Percentiles rank a stretch among this genome's conserved stretches.
phyloP scores from a whole-genome alignment of 805 yeast species.

The Metschnikowia koreensis region DNA sequence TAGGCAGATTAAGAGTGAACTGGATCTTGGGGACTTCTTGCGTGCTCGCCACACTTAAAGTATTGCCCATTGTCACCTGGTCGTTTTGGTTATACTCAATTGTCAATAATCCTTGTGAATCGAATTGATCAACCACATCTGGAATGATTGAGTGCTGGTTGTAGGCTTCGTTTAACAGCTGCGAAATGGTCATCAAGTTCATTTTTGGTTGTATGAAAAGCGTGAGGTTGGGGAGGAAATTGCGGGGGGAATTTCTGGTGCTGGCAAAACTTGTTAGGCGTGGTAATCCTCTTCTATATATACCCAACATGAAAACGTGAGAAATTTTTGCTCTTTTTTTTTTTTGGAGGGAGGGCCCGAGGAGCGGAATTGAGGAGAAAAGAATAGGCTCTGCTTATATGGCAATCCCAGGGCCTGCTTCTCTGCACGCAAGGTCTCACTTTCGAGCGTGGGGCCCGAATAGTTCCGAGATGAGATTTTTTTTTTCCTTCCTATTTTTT shows the following conservation, averaged over 20 bases:
- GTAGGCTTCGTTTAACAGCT: constrained; percentile 51
- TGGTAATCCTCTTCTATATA: constrained; percentile 13
- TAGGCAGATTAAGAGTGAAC: constrained; percentile 55
- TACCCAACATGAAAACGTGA: constrained; percentile 13
- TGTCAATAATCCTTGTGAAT: constrained; percentile 56
- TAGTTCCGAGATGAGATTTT: constrained; percentile 7
- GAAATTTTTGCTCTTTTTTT: not conserved
- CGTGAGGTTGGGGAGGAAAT: not conserved
- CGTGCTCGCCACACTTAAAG: constrained; percentile 60
- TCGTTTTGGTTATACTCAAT: constrained; percentile 54
- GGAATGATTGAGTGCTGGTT: constrained; percentile 51
- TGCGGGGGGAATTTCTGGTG: not conserved
- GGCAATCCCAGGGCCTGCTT: constrained; percentile 11
- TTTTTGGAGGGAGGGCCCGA: not conserved
- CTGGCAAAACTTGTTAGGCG: not conserved
- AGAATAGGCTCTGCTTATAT: constrained; percentile 3
- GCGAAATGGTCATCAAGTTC: constrained; percentile 52
- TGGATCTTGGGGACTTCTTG: constrained; percentile 66
- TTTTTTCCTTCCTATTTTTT: not conserved
- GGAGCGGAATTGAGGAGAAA: constrained; percentile 3
- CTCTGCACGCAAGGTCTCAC: constrained; percentile 11
- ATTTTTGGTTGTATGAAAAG: constrained; percentile 22
- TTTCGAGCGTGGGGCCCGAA: constrained; percentile 2
- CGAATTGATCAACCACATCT: constrained; percentile 49
- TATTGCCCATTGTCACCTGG: constrained; percentile 80